Base-by-base conservation (phyloP, 2,329 filamentous ascomycete species). In the Aspergillus persii region DNA sequence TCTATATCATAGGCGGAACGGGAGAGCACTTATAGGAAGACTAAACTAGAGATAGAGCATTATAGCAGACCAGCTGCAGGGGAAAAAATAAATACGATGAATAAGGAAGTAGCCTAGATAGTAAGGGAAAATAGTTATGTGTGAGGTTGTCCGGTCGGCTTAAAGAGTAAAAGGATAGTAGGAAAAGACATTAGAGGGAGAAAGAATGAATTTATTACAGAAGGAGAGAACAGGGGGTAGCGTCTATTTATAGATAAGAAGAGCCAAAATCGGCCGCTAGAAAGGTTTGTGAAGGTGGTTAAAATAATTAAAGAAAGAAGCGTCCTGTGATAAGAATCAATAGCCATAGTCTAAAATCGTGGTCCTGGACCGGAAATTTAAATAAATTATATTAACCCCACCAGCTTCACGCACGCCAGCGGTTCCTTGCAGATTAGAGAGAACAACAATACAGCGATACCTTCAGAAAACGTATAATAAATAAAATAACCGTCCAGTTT, bases 351-450 rank as follows among this genome's bases (percentile, higher is more conserved):
- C 23, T 50, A 29, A 29, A 50, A 50, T 50, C 48, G 48, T 50
- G 23, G n/a, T 26, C 18, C 48, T 50, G 48, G 48, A 29, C 48
- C 48, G 48, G n/a, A 50, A 50, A 29, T 50, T 50, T 29, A 50
- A 50, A 27, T 50, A 29, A 50, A 26, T 50, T 50, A 29, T 26
- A 26, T 50, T 26, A 50, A 50, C 48, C 48, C 48, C 48, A 50
- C 48, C 23, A 50, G 48, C 18, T 50, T 29, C 23, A n/a, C n/a
- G 30, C 23, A 12, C 48, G 18, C 48, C 48, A 50, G n/a, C 48
- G 48, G 48, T 50, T 50, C 48, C 48, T 50, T n/a, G 48, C 48
- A 50, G 48, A 50, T 50, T 26, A 50, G 48, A 50, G 23, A 11
- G 48, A 26, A 50, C 23, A 29, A n/a, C n/a, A n/a, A n/a, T n/a